Base-by-base conservation (phyloP, 495 filamentous ascomycete species). In the Geopyxis carbonaria region DNA sequence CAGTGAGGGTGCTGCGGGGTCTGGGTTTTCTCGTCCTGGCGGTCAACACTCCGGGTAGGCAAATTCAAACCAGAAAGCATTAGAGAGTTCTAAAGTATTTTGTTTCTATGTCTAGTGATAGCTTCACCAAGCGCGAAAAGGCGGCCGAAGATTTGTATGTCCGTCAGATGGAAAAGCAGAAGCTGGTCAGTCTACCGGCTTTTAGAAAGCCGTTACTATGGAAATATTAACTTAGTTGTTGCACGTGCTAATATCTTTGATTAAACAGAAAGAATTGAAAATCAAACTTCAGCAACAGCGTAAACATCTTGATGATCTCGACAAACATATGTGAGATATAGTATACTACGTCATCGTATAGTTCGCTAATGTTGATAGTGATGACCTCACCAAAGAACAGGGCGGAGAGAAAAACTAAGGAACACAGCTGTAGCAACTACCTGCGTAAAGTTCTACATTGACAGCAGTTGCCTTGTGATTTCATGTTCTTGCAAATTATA, bases 51-150 rank as follows among this genome's bases (percentile, higher is more conserved):
- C 53, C 37, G 59, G 59, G 63, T 65, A 46, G 40, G 56, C 48
- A 23, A n/a, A n/a, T n/a, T n/a, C n/a, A n/a, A n/a, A n/a, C n/a
- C n/a, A n/a, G n/a, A n/a, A n/a, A n/a, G n/a, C n/a, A n/a, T n/a
- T n/a, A n/a, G n/a, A n/a, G n/a, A n/a, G n/a, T n/a, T n/a, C n/a
- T n/a, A n/a, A n/a, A n/a, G n/a, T n/a, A n/a, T n/a, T n/a, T n/a
- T n/a, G n/a, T n/a, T n/a, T n/a, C n/a, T n/a, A n/a, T n/a, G n/a
- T n/a, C n/a, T n/a, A n/a, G 86, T 44, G 89, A 99, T 57, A 67
- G 77, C 35, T 99, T 93, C 71, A 78, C 77, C 57, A 74, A 75
- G 57, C 83, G 89, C 49, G 89, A 99, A 64, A 75, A 75, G 46
- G 87, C 87, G 44, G 68, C 66, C 56, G 89, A 99, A 63, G 74